These are phyloP conservation scores for Magnolia kwangsiensis DNA, from an alignment of 164 flowering plant genomes.

Conservation along the genomic window DNA sequence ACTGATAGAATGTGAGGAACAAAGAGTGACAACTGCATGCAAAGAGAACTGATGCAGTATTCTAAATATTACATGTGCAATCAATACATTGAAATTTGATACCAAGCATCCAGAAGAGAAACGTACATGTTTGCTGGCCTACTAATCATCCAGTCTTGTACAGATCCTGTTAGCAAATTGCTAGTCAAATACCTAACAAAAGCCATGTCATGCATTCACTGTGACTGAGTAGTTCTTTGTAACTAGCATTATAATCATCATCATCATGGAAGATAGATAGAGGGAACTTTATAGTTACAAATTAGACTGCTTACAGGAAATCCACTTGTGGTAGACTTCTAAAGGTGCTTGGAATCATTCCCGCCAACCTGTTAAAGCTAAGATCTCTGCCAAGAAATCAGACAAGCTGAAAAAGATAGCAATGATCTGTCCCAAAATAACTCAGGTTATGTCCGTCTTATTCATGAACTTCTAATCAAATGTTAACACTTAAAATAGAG, in stretches of 20 bases:
- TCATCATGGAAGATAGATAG: background rate
- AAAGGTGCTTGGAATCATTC: conserved; percentile 16
- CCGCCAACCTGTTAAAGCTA: conserved; percentile 24
- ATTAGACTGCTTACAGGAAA: conserved; percentile 6
- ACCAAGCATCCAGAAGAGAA: background rate
- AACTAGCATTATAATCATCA: no score
- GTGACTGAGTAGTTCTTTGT: no score
- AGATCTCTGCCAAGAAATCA: conserved; percentile 16
- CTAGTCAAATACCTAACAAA: conserved; percentile 43
- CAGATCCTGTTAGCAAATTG: conserved; percentile 49
- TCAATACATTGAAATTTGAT: background rate
- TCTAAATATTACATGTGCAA: background rate
- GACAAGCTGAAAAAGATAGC: no score
- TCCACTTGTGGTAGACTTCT: background rate
- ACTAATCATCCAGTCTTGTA: conserved; percentile 40
- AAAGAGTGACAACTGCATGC: no score
- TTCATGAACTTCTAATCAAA: no score
- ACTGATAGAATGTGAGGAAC: no score
- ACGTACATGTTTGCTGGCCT: conserved; percentile 50
- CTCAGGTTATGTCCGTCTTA: no score
- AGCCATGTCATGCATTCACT: background rate
- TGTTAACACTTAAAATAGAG: no score
- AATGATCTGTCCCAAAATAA: no score
- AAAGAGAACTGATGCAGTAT: no score
- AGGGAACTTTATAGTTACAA: background rate